Conservation (phyloP, 371 early-diverging fungal species). For the Dentiscutata heterogama region DNA sequence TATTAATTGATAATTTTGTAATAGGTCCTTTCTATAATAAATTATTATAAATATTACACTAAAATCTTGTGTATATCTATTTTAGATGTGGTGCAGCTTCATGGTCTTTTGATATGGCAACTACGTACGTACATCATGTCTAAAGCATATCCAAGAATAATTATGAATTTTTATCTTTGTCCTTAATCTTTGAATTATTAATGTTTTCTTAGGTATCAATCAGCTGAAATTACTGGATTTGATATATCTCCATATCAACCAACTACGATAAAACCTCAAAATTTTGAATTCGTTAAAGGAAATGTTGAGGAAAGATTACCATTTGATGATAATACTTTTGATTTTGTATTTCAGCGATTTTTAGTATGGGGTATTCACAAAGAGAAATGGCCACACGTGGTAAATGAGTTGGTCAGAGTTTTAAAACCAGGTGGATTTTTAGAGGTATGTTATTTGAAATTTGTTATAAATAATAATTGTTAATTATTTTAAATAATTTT, state of each 20-base stretch:
- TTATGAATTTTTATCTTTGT: no score
- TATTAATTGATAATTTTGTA: no score
- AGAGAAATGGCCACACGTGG: slow-evolving; percentile 43
- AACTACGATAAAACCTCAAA: background rate
- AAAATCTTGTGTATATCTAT: background rate
- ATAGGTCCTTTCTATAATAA: background rate
- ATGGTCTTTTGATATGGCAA: background rate
- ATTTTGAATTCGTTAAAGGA: background rate
- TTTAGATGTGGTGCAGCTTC: background rate
- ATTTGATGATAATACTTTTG: slow-evolving; percentile 54
- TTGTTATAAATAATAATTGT: no score
- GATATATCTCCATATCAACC: slow-evolving; percentile 2
- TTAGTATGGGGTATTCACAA: slow-evolving; percentile 51
- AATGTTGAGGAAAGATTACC: slow-evolving; percentile 47
- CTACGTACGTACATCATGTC: background rate
- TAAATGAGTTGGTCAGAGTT: slow-evolving; percentile 23
- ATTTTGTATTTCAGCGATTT: slow-evolving; percentile 54
- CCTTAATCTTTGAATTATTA: no score
- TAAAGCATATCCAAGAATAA: background rate
- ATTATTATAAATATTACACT: background rate
- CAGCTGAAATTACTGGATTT: background rate
- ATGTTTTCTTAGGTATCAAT: no score
- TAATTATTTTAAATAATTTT: no score
- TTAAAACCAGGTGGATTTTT: slow-evolving; percentile 23
- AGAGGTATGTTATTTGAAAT: background rate